Base-by-base conservation (phyloP, 768 basidiomycete species). In the Suillus ampliporus region DNA sequence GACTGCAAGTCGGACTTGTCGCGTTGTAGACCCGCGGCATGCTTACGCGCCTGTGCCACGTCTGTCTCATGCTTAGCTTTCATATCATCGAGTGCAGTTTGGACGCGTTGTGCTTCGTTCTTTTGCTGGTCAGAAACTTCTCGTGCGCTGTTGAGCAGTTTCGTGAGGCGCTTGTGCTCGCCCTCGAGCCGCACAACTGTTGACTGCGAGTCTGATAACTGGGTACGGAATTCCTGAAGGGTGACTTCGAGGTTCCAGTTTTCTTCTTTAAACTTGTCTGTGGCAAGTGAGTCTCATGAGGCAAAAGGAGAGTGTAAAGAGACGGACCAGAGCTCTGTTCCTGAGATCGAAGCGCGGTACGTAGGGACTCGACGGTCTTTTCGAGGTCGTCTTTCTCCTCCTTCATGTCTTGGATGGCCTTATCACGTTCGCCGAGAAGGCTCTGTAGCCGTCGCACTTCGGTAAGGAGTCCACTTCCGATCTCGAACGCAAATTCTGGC, bases 161-260 rank as follows among this genome's bases (percentile, higher is more conserved):
- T 91, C 31, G 88, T 86, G 46, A 95, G 82, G 5, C 92, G 88
- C 74, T 94, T 91, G 65, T 91, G 87, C 66, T 98, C 97, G 41
- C 86, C 79, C 70, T 96, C 94, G 23, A 92, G 80, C 50, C 92
- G 89, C 65, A 86, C 83, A 4, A 83, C 77, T 9, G 88, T 81
- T 19, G 88, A 76, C 65, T 92, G 88, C 1, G 86, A 83, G 54
- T 91, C 89, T 35, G 83, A 72, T 51, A 91, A 81, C 66, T 92
- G 87, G 1, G 85, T 78, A 43, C 89, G 89, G 26, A 95, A 83
- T 63, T 97, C 95, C 74, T 99, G 97, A 34, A 95, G 80, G 17
- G 86, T 85, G 54, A 98, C 95, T 79, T 99, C 97, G 61, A 98
- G 88, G 72, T 99, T 97, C 97, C 97, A 99, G 74, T 97, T 99